Conservation (phyloP, 1,139 yeast genomes). For the Protomyces inundatus region DNA sequence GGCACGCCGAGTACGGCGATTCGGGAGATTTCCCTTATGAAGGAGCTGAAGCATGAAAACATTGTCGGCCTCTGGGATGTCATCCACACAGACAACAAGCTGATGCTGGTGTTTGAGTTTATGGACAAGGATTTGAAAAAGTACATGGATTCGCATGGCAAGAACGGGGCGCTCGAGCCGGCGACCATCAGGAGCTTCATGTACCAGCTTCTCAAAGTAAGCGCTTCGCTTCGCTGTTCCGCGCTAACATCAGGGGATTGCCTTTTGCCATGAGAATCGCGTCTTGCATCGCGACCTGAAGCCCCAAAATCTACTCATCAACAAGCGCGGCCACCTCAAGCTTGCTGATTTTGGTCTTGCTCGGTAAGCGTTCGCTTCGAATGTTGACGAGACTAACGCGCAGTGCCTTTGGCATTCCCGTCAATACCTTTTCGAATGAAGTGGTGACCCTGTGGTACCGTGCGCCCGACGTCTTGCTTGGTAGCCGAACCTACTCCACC, state of each 20-base stretch:
- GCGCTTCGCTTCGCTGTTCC: neutral
- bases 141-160: slow-evolving; percentile 85
- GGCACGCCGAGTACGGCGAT: slow-evolving; percentile 99
- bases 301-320: slow-evolving; percentile 88
- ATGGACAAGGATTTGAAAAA: slow-evolving; percentile 92
- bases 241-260: slow-evolving; percentile 50
- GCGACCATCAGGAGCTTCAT: slow-evolving; percentile 80
- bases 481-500: slow-evolving; percentile 90
- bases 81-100: slow-evolving; percentile 91
- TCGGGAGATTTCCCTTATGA: slow-evolving; percentile 92
- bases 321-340: slow-evolving; percentile 81
- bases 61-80: slow-evolving; percentile 91
- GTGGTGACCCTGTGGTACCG: slow-evolving; percentile 98
- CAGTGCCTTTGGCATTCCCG: slow-evolving; percentile 91
- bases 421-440: slow-evolving; percentile 92
- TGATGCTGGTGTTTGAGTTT: slow-evolving; percentile 74
- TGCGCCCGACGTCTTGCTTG: slow-evolving; percentile 94
- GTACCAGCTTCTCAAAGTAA: slow-evolving; percentile 71
- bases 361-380: slow-evolving; percentile 50
- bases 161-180: slow-evolving; percentile 72
- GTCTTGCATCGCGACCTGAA: slow-evolving; percentile 92
- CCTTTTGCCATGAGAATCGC: slow-evolving; percentile 91
- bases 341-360: slow-evolving; percentile 98
- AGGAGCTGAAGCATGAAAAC: slow-evolving; percentile 89
- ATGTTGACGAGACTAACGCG: neutral